These are phyloP conservation scores for Cyphellophora europaea DNA, from an alignment of 2,329 filamentous ascomycete genomes.

Conservation along the genomic window DNA sequence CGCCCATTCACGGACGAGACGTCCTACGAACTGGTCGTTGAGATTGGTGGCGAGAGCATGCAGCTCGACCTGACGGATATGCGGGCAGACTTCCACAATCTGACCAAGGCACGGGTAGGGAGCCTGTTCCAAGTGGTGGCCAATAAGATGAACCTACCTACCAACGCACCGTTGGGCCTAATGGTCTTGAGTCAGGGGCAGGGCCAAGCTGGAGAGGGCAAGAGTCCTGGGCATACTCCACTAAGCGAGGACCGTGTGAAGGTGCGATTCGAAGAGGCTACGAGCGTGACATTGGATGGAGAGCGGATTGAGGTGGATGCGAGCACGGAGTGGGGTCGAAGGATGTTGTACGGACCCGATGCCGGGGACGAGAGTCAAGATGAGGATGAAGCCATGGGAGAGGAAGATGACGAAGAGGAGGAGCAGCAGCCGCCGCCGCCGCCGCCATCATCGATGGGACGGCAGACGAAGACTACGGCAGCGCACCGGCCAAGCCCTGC, in stretches of 20 bases:
- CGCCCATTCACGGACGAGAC: constrained; percentile 76
- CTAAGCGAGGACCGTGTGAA: constrained; percentile 62
- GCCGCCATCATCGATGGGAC: constrained; percentile 4
- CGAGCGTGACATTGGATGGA: constrained; percentile 33
- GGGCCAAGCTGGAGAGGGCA: constrained; percentile 51
- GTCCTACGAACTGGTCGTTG: constrained; percentile 65
- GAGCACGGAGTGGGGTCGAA: constrained; percentile 8
- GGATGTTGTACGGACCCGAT: constrained; percentile 9
- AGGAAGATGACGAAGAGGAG: constrained; percentile 10
- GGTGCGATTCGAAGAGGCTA: constrained; percentile 48
- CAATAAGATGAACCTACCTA: constrained; percentile 63
- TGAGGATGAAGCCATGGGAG: constrained; percentile 11
- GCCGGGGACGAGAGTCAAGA: neutral
- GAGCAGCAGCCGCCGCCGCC: constrained; percentile 1
- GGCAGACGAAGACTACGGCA: constrained; percentile 11
- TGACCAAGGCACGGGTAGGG: constrained; percentile 59
- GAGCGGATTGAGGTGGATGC: constrained; percentile 20
- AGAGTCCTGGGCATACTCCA: constrained; percentile 60
- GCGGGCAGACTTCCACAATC: constrained; percentile 63
- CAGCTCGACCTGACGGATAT: constrained; percentile 44
- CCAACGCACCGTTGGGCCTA: constrained; percentile 50
- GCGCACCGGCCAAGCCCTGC: constrained; percentile 4
- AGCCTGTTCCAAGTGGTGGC: constrained; percentile 73
- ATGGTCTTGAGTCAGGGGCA: constrained; percentile 52
- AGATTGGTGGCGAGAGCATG: constrained; percentile 60